phyloP scores from a whole-genome alignment of 2,329 filamentous ascomycete species.

The Aureobasidium sp. region DNA sequence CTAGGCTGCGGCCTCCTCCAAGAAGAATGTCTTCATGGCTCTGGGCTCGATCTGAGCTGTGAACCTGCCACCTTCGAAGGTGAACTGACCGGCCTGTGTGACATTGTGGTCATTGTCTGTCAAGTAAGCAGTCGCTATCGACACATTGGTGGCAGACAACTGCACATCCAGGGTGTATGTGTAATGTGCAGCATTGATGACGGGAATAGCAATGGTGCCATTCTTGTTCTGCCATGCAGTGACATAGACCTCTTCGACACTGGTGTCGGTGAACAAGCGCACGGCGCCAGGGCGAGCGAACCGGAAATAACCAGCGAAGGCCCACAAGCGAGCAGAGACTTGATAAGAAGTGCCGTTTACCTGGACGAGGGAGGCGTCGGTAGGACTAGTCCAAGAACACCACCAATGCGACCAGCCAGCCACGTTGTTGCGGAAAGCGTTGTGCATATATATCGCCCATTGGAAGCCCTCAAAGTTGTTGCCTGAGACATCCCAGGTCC shows the following conservation, averaged over 20 bases:
- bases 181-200: constrained; percentile 22
- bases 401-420: constrained; percentile 21
- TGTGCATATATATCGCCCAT: constrained; percentile 24
- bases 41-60: constrained; percentile 19
- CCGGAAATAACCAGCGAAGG: constrained; percentile 22
- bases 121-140: constrained; percentile 18
- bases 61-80: constrained; percentile 14
- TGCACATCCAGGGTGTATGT: constrained; percentile 18
- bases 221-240: constrained; percentile 21
- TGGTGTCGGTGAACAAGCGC: constrained; percentile 17
- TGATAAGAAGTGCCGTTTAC: constrained; percentile 18
- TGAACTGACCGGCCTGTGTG: constrained; percentile 8
- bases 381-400: constrained; percentile 11
- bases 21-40: constrained; percentile 22
- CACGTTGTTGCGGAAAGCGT: constrained; percentile 19
- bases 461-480: constrained; percentile 22
- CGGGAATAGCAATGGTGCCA: constrained; percentile 21
- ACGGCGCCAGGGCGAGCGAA: constrained; percentile 22
- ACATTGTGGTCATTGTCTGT: constrained; percentile 22
- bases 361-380: constrained; percentile 18
- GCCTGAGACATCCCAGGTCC: constrained; percentile 20
- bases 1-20: constrained; percentile 3
- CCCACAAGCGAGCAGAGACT: constrained; percentile 22
- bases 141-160: constrained; percentile 15
- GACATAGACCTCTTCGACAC: constrained; percentile 21